Evolutionary conservation across 1,139 yeast species (phyloP), one percentile per base, ranked within the genome.

Genomic region (Sugiyamaella japonica): DNA sequence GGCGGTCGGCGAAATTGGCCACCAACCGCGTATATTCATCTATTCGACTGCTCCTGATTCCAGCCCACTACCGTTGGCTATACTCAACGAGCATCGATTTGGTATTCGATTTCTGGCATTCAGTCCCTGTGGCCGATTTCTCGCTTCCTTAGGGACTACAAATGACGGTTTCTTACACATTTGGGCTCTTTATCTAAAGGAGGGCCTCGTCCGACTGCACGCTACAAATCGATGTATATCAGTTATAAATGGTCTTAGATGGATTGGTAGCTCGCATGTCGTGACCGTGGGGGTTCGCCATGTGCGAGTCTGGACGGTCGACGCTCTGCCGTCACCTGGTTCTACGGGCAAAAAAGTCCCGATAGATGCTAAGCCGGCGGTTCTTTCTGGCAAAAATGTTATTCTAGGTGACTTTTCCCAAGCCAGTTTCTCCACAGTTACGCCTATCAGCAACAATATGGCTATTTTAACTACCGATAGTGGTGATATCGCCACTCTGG

Each of bases 1-100:
- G 44, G 89, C 89, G 0, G 79, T 83, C 6, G 91, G 90, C 1
- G 90, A 85, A 63, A 69, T 76, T 0, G 90, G 90, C 0, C 82
- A 83, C 59, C 81, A 77, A 58, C 90, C 91, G 0, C 70, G 89
- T 29, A 76, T 85, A 1, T 70, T 84, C 34, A 63, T 85, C 7
- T 85, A 78, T 63, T 82, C 88, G 1, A 69, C 82, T 10, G 85
- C 86, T 0, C 72, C 76, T 0, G 64, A 60, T 17, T 48, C 65
- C 2, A 76, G 79, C 53, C 74, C 70, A 12, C 61, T 70, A n/a
- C 88, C 89, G 0, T 65, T 83, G 9, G 78, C 80, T 7, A 70
- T 77, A 13, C 77, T 84, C 1, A 70, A 75, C 53, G 89, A 84
- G 59, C 91, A 85, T 67, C 73, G 80, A 6, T 85, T 83, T 68